Evolutionary conservation across 2,329 filamentous ascomycete genomes (phyloP), one percentile per base, ranked within the genome.

Genomic region (Fusarium phyllophilum): DNA sequence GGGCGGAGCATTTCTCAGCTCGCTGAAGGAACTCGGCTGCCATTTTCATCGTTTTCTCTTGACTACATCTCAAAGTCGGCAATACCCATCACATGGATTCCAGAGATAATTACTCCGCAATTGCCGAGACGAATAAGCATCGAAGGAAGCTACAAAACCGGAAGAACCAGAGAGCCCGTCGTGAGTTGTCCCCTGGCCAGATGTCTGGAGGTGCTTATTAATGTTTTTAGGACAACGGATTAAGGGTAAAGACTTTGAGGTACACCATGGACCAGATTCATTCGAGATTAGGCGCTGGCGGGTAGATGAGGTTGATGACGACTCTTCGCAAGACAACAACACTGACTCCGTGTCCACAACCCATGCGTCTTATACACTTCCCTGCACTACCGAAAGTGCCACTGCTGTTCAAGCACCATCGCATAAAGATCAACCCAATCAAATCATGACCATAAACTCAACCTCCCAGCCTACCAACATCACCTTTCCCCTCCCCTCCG

Each of bases 111-210:
- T 26, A 13, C 14, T 17, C 24, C 34, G 51, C 20, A 5, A 22
- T 38, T 10, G 10, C 24, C 14, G 54, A 42, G 20, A 11, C n/a
- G 0, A 46, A 8, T 18, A 63, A 22, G 1, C 54, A 24, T 8
- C 29, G 39, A 4, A 45, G 54, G 36, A 63, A 60, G 12, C 2
- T 60, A 8, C 61, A 63, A 14, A 63, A 63, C 7, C 33, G 54
- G n/a, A 63, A 48, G 41, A 63, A 63, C 29, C 61, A 63, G 15
- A 63, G 61, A 60, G 54, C 61, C 11, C 54, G 44, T 9, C 54
- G 54, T 63, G 20, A 63, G 61, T 60, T 15, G 1, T 9, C 12
- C 12, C 18, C 8, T 15, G 2, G 26, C 10, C 4, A 22, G 22
- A 9, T 57, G 17, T 17, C 12, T 11, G 1, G 6, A n/a, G 1